Evolutionary conservation across 163 green algal species (phyloP), one percentile per base, ranked within the genome.

Genomic region (Scenedesmus sp.): DNA sequence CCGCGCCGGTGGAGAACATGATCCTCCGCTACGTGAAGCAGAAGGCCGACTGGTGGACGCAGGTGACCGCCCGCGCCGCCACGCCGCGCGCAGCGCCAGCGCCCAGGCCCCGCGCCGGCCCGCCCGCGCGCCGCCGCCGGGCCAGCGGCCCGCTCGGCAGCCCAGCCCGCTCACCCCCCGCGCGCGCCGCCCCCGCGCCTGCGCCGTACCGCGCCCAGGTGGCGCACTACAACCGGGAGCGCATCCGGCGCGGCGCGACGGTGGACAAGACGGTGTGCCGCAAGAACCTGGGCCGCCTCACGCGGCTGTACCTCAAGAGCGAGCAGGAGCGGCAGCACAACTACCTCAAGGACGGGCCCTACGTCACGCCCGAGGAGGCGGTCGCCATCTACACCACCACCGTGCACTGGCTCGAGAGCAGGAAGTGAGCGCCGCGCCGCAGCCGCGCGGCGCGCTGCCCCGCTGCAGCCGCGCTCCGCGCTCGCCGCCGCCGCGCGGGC

Each of bases 11-110:
- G 60, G 97, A 99, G 87, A 98, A 97, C 92, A 99, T 99, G 97
- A 99, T 99, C 85, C 85, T 99, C 83, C 91, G 97, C 36, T 99
- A 99, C 81, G 97, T 99, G n/a, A 99, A 99, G 92, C 95, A 96
- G 80, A 99, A 99, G 87, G 92, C 91, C 0, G 94, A 98, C 87
- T 98, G 94, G 94, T 98, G 93, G 94, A 92, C 88, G 50, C 80
- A 95, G 90, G 94, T 81, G 45, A 13, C 60, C n/a, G n/a, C n/a
- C n/a, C n/a, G n/a, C n/a, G n/a, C n/a, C n/a, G n/a, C n/a, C n/a
- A n/a, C n/a, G n/a, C n/a, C n/a, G 39, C 39, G 39, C 6, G 6
- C 39, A 10, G 39, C 39, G 39, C 39, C 7, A 6, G 39, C 39
- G 39, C 39, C 7, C 7, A 47, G 39, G 39, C 39, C 39, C 39